Base-by-base conservation (phyloP, 306 rosid genomes). In the Elaeagnus macrophylla region DNA sequence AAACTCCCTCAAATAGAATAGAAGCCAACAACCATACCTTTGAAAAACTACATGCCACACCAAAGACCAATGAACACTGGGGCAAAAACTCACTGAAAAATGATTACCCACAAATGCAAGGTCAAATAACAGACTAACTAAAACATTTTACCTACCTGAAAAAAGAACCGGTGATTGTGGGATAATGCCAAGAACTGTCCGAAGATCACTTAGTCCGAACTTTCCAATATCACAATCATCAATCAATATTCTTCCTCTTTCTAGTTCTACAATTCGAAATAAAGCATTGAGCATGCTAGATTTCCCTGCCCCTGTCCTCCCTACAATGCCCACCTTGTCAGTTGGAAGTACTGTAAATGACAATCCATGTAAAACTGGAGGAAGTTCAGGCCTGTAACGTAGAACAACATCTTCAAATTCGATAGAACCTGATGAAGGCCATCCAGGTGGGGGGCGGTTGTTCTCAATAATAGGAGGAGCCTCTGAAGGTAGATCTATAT, bases 401-500 rank as follows among this genome's bases (percentile, higher is more conserved):
- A 69, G 62, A 37, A 52, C 69, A 73, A 64, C 75, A 51, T 75
- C 56, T 69, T 66, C 74, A 65, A 67, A 83, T 53, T 58, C 67
- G 17, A 76, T 72, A 39, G 64, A 59, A 53, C 81, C 81, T 13
- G 59, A 57, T 44, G 81, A 76, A 59, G 81, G 81, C 81, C 81
- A 76, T 9, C 56, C 77, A 6, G 81, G 77, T 59, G 81, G 75
- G 39, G 81, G 81, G 48, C 75, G 77, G 56, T 67, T 76, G 64
- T 42, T 37, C 63, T 75, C 77, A 64, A 72, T 69, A 57, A 82
- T 48, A 51, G 47, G 11, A 6, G 75, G 67, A 49, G 75, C 76
- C 59, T 71, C 97, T 1, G 97, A 70, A 53, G 94, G 94, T 70
- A 90, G 81, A 63, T 83, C 95, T 39, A 86, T 74, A 20, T 86